Evolutionary conservation across 139 green algal species (phyloP), one percentile per base, ranked within the genome.

Genomic region (Chlamydomonas asymmetrica): DNA sequence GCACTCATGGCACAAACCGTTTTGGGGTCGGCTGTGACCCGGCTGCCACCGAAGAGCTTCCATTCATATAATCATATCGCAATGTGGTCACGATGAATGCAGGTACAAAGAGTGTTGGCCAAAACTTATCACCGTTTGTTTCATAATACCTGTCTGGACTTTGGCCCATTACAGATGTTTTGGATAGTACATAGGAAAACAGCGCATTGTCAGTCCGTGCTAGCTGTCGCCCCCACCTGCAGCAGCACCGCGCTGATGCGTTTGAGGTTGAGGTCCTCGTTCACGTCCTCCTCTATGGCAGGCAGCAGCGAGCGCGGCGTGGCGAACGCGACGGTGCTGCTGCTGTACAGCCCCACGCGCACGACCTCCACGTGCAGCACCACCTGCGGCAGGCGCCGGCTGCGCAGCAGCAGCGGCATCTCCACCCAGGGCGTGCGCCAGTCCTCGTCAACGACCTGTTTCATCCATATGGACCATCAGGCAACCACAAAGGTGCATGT

Each of bases 341-440:
- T 16, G 39, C 6, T 3, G 61, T 76, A 81, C 29, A 29, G 48
- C 10, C 89, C 89, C 43, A 93, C 79, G 4, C 88, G 76, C 22
- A 81, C 67, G 40, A 91, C 74, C 2, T 88, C 76, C 35, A 81
- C 66, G 4, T n/a, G 5, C 35, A 81, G 59, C 48, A 65, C 25
- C 6, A 83, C 63, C 31, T 88, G 76, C 20, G 85, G 82, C 35
- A 93, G 74, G 4, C 81, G 79, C 34, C 89, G 76, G 64, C 82
- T 90, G 32, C 74, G 76, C 23, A 93, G 64, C 5, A 64, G 68
- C 49, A 92, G 38, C 1, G 34, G 65, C 59, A 76, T 64, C 37
- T 34, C 29, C 35, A 77, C 49, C 88, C 88, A 93, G 13, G 82
- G 45, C 25, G 31, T 60, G 25, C 29, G 29, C n/a, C 18, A n/a